Conservation (phyloP, 495 filamentous ascomycete species). For the Acidiella bohemica region DNA sequence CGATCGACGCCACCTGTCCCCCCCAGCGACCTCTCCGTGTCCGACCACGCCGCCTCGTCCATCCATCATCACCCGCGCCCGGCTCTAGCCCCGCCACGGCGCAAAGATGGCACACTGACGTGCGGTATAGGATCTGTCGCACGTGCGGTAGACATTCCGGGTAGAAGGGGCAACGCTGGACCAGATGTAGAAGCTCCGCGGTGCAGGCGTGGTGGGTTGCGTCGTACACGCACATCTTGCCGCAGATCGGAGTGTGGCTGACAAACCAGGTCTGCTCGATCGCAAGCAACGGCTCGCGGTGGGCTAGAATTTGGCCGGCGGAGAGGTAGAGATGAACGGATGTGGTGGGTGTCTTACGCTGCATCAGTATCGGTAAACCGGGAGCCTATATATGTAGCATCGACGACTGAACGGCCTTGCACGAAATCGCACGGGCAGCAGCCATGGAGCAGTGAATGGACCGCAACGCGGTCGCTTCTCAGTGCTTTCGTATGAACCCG, state of each 20-base stretch:
- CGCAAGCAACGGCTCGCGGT: too few species aligned
- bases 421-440: too few species aligned
- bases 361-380: too few species aligned
- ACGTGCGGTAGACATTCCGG: conserved; percentile 1
- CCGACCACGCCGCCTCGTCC: too few species aligned
- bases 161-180: neutral
- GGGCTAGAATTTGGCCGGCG: neutral
- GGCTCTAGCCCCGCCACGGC: neutral
- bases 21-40: too few species aligned
- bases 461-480: conserved; percentile 7
- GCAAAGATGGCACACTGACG: neutral
- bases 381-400: too few species aligned
- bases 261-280: neutral
- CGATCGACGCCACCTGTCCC: too few species aligned
- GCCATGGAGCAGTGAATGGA: too few species aligned
- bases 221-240: conserved; percentile 2
- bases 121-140: neutral
- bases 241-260: neutral
- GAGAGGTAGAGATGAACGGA: too few species aligned
- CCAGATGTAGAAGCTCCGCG: neutral
- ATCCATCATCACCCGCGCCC: neutral
- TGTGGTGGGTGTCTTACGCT: too few species aligned
- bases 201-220: neutral
- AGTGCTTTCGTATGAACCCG: conserved; percentile 1
- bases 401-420: too few species aligned